Percentiles rank a stretch among this genome's conserved stretches.
phyloP scores from a whole-genome alignment of 768 basidiomycete species.

The Naematelia aurantialba region DNA sequence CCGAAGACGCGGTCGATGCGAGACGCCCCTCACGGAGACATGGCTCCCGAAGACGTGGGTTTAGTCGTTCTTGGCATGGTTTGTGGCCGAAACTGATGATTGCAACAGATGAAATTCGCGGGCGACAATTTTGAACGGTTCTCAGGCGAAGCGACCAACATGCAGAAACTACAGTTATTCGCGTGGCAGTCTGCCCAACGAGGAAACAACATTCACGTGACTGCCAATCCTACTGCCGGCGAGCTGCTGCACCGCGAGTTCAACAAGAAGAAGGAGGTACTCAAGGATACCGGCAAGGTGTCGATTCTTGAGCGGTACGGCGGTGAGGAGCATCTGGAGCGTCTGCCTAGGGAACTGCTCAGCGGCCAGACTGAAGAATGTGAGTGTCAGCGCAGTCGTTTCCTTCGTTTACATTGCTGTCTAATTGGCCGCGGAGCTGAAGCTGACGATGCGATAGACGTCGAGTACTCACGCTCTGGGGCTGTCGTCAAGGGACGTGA shows the following conservation, averaged over 20 bases:
- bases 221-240: conserved; percentile 94
- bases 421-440: not conserved
- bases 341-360: conserved; percentile 82
- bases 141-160: conserved; percentile 87
- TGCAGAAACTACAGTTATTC: conserved; percentile 88
- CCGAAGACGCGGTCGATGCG: conserved; percentile 99
- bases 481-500: conserved; percentile 88
- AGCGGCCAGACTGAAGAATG: conserved; percentile 92
- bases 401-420: too few species aligned
- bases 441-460: conserved; percentile 53
- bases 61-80: not conserved
- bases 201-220: conserved; percentile 91
- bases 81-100: not conserved
- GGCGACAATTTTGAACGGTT: conserved; percentile 93
- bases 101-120: conserved; percentile 61
- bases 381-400: too few species aligned
- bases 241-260: conserved; percentile 87
- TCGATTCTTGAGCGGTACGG: conserved; percentile 91
- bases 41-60: conserved; percentile 81
- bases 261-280: conserved; percentile 83
- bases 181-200: conserved; percentile 93
- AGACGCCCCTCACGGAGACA: conserved; percentile 77
- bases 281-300: conserved; percentile 81
- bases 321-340: conserved; percentile 82
- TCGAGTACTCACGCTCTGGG: conserved; percentile 91